Evolutionary conservation across 176 grass and related monocot genomes (phyloP).

Genomic region (Rhynchospora breviuscula): DNA sequence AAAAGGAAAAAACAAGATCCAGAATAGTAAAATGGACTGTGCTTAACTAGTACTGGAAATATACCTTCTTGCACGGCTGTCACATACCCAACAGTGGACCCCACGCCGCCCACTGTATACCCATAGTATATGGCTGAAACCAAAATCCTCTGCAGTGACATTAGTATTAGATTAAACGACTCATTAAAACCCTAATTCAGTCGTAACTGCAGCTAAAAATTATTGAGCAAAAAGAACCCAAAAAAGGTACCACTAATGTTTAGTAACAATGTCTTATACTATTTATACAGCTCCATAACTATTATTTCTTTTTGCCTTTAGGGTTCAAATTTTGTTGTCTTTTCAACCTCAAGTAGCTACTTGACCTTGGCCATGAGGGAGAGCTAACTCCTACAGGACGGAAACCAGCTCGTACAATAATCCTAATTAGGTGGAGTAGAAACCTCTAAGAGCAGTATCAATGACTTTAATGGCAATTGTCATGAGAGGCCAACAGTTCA

Average conservation of each 20-base stretch:
- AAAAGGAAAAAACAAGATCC: neutral
- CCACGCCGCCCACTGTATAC: slow-evolving; percentile 90
- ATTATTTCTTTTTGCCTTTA: neutral
- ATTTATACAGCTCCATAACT: neutral
- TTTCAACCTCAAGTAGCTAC: neutral
- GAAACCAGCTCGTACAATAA: neutral
- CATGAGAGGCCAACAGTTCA: slow-evolving; percentile 96
- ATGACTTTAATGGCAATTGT: slow-evolving; percentile 89
- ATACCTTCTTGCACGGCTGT: slow-evolving; percentile 86
- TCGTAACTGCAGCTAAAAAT: neutral
- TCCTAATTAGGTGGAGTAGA: slow-evolving; percentile 7
- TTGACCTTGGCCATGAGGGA: neutral
- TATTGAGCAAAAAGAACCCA: neutral
- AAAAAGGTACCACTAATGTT: neutral
- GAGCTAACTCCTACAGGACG: neutral
- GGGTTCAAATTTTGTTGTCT: neutral
- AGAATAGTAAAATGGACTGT: slow-evolving; percentile 6
- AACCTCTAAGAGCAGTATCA: slow-evolving; percentile 81
- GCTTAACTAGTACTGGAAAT: neutral
- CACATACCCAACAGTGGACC: slow-evolving; percentile 99
- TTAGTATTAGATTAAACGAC: neutral
- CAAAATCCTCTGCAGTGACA: slow-evolving; percentile 72
- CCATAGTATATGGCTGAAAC: slow-evolving; percentile 95
- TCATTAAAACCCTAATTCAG: neutral
- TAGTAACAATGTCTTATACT: too few species aligned